Conservation (phyloP, 768 basidiomycete genomes). For the Boletus pseudopeckii region DNA sequence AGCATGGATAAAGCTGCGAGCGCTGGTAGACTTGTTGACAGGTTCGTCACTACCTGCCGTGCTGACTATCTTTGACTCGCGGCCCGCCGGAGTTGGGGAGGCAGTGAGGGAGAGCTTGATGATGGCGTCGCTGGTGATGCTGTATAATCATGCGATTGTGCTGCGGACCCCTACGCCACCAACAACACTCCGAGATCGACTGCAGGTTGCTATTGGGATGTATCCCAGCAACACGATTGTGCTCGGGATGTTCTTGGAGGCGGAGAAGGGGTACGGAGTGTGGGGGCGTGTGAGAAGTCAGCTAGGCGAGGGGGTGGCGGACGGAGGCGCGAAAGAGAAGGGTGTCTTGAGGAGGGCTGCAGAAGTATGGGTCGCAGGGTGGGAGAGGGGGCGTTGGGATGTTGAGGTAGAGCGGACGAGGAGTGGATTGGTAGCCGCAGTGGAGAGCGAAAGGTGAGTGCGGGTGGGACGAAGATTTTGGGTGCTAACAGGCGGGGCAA, state of each 20-base stretch:
- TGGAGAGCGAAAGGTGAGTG: conserved; percentile 64
- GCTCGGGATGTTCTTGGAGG: conserved; percentile 71
- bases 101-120: conserved; percentile 47
- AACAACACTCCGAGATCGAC: conserved; percentile 52
- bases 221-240: conserved; percentile 73
- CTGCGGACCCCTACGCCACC: conserved; percentile 60
- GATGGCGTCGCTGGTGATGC: conserved; percentile 52
- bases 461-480: too few species aligned
- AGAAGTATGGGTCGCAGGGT: conserved; percentile 79
- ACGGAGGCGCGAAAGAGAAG: conserved; percentile 44
- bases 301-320: conserved; percentile 42
- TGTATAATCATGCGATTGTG: conserved; percentile 55
- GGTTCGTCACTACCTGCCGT: conserved; percentile 39
- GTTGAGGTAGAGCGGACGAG: conserved; percentile 69
- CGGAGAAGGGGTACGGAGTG: conserved; percentile 70
- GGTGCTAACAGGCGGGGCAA: conserved; percentile 28
- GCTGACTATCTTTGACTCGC: conserved; percentile 37
- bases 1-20: conserved; percentile 63
- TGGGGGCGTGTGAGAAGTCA: conserved; percentile 69
- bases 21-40: conserved; percentile 61
- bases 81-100: conserved; percentile 18
- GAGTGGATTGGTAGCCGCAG: conserved; percentile 55
- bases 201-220: conserved; percentile 47
- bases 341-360: conserved; percentile 54
- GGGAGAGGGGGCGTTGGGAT: conserved; percentile 72